Evolutionary conservation across 1,139 yeast species (phyloP).

Genomic region (Saccharomyces hybrid): DNA sequence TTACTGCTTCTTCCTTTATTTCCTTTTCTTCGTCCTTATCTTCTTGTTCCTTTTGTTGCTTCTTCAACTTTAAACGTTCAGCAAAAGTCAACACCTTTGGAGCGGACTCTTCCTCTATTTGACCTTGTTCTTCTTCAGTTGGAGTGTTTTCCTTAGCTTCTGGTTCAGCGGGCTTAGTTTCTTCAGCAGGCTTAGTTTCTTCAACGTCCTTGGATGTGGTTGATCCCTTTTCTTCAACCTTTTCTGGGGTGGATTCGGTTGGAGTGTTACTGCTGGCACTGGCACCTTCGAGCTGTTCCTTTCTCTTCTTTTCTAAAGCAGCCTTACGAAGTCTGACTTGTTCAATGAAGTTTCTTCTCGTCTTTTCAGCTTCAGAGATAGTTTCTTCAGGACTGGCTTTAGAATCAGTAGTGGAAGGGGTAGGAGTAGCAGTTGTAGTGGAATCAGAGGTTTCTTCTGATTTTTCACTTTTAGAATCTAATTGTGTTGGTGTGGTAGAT

Average conservation of each 20-base stretch:
- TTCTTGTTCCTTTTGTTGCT: slow-evolving; percentile 17
- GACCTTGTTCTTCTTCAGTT: slow-evolving; percentile 13
- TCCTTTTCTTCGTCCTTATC: slow-evolving; percentile 4
- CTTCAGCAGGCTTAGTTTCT: slow-evolving; percentile 3
- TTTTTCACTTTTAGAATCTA: not conserved
- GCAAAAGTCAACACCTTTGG: slow-evolving; percentile 17
- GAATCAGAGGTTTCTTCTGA: slow-evolving; percentile 1
- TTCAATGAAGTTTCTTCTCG: slow-evolving; percentile 20
- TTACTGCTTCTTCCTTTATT: slow-evolving; percentile 6
- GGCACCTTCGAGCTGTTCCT: slow-evolving; percentile 11
- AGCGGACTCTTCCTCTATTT: not conserved
- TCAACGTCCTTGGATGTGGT: slow-evolving; percentile 6
- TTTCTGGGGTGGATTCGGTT: not conserved
- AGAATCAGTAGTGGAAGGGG: slow-evolving; percentile 1
- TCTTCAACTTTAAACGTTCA: slow-evolving; percentile 16
- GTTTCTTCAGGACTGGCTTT: slow-evolving; percentile 10
- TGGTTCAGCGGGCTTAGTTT: slow-evolving; percentile 8
- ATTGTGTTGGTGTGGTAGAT: not conserved
- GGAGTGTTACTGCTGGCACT: not conserved
- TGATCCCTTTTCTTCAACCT: slow-evolving; percentile 9
- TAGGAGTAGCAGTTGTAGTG: slow-evolving; percentile 3
- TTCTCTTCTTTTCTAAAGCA: slow-evolving; percentile 19
- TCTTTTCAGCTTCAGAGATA: slow-evolving; percentile 11
- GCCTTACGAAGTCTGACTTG: slow-evolving; percentile 24
- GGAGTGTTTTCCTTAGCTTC: slow-evolving; percentile 22